Conservation (phyloP, 73 alveolate genomes). For the Tetrahymena thermophila region DNA sequence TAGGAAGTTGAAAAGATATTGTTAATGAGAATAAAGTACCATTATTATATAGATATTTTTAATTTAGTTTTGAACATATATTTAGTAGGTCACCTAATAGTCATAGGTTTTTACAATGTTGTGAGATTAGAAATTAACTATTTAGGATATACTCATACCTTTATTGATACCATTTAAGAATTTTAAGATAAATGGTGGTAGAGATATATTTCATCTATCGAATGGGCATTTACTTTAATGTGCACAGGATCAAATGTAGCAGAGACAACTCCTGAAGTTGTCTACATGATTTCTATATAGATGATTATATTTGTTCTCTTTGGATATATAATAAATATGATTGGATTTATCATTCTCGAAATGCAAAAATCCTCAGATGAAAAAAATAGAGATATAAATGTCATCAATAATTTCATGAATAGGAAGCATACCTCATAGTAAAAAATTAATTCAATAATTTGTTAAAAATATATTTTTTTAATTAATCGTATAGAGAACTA, state of each 20-base stretch:
- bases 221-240: background rate
- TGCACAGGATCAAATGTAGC: background rate
- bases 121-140: background rate
- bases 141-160: background rate
- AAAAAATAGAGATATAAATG: background rate
- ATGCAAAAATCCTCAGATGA: background rate
- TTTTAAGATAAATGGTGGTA: background rate
- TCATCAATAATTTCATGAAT: background rate
- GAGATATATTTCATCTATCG: background rate
- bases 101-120: background rate
- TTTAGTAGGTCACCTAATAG: background rate
- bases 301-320: background rate
- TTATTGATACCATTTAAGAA: background rate
- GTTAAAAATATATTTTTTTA: too few relatives aligned
- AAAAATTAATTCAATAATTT: too few relatives aligned
- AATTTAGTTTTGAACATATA: background rate
- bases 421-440: background rate
- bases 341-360: background rate
- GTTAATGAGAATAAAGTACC: background rate
- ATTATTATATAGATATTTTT: background rate
- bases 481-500: background rate
- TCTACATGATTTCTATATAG: background rate
- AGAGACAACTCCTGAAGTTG: background rate
- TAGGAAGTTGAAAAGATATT: background rate
- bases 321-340: background rate